These are phyloP conservation scores for Chlamydomonas asymmetrica DNA, from an alignment of 139 green algal genomes.

Conservation along the genomic window DNA sequence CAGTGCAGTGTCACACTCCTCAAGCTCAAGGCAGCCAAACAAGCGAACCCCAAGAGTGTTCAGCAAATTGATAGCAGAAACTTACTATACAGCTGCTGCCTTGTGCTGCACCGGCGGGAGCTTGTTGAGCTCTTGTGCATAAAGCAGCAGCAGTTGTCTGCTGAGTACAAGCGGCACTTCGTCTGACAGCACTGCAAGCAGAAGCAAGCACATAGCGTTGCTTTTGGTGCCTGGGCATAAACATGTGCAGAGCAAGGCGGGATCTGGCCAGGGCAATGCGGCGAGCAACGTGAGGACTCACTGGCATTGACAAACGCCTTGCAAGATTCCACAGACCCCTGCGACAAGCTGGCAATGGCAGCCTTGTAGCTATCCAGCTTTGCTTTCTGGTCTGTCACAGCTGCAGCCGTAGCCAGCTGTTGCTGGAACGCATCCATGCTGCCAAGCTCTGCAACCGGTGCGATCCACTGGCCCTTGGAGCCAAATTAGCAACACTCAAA, in stretches of 20 bases:
- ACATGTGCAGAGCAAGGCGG: neutral
- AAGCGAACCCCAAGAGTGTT: neutral
- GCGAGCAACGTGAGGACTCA: slow-evolving; percentile 31
- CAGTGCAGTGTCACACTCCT: neutral
- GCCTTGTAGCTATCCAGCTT: slow-evolving; percentile 66
- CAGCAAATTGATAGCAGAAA: neutral
- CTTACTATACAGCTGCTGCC: slow-evolving; percentile 71
- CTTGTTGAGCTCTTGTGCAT: slow-evolving; percentile 61
- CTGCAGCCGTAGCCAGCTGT: slow-evolving; percentile 48
- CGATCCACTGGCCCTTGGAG: too few relatives aligned
- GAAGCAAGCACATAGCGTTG: neutral
- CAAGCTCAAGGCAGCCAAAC: neutral
- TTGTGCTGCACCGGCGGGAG: slow-evolving; percentile 69
- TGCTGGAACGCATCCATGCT: slow-evolving; percentile 13
- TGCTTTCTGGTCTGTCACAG: slow-evolving; percentile 56
- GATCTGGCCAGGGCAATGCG: neutral
- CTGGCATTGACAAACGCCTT: slow-evolving; percentile 73
- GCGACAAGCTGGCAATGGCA: slow-evolving; percentile 42
- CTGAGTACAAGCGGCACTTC: slow-evolving; percentile 82
- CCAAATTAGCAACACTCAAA: too few relatives aligned
- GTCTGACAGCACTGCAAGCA: slow-evolving; percentile 77
- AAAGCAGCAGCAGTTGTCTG: slow-evolving; percentile 66
- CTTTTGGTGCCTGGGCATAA: neutral
- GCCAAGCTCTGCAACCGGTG: too few relatives aligned
- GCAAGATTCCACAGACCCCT: slow-evolving; percentile 28